Evolutionary conservation across 331 rosid species (phyloP), one percentile per base, ranked within the genome.

Genomic region (Quercus lobata): DNA sequence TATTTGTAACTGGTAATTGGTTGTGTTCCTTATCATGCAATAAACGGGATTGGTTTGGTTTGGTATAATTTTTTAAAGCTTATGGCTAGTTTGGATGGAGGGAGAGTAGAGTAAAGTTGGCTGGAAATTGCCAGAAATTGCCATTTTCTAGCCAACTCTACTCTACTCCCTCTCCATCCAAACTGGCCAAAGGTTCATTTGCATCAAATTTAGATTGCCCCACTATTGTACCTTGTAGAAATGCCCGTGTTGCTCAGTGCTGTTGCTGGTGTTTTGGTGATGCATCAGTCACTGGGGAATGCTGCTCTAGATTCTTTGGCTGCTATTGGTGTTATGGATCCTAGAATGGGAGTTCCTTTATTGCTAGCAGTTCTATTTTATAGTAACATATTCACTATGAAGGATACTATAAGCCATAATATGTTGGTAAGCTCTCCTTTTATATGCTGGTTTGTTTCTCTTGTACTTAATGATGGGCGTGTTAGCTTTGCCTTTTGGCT

Each of bases 281-380:
- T 89, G 82, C 97, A 95, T 86, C 89, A 76, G 58, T 84, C 87
- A 12, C 73, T 87, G 61, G 96, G 91, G 71, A 78, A 84, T 70
- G 72, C 86, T 69, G 90, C 96, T 69, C 81, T 88, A 24, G 94
- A 93, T 86, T 80, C 91, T 71, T 86, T 93, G 86, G 85, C 92
- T 73, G 79, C 98, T 63, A 80, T 95, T 87, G 93, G 90, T 72
- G 83, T 87, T 35, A 73, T 90, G 91, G 97, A 95, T 84, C 93
- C 97, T 79, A 95, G 81, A 89, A 73, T 89, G 69, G 99, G 98
- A 82, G 88, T 93, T 86, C 89, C 90, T 55, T 82, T 93, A 82
- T 79, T 95, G 89, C 90, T 95, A 66, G 79, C 89, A 66, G 69
- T 91, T 83, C 87, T 95, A 77, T 95, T 93, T 79, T 95, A 86